Base-by-base conservation (phyloP, 352 stramenopile genomes). In the Phytophthora capsici region DNA sequence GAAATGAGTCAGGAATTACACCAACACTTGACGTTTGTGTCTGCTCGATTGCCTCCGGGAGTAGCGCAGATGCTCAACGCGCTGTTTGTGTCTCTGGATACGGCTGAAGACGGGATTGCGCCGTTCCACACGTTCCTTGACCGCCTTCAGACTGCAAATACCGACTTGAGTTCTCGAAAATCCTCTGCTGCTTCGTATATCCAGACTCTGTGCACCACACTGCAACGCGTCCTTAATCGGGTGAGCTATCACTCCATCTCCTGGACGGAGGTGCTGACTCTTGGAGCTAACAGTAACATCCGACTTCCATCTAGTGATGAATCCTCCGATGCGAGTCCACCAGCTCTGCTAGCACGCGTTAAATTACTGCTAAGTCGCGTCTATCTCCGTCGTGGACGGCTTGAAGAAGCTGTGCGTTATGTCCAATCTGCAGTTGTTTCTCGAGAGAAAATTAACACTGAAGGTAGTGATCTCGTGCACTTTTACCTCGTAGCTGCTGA, bases 401-500 rank as follows among this genome's bases (percentile, higher is more conserved):
- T 89, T 3, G 82, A 91, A 4, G 80, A 91, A 44, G 77, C 80
- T 0, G 68, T 83, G 16, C 66, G 71, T 2, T 82, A 79, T 34
- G 30, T 80, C 3, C 75, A 86, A 28, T 26, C 82, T 3, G 84
- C 84, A 1, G 70, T 90, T 7, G 70, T 67, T 2, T 62, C 75
- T 19, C 73, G 80, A 46, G 77, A 91, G 49, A 70, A 68, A 26
- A 36, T 79, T 6, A 19, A 72, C 32, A 69, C 77, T 3, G 53
- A 78, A 12, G 47, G 26, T 16, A 50, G 14, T 1, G 36, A 64
- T 1, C 62, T 93, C 8, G 84, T 90, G 6, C 52, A 71, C 3
- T 82, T 80, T 50, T 89, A 90, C 58, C 68, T 93, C 13, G 63
- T 78, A 14, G 56, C 86, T 0, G 78, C 82, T 3, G 82, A 93